These are phyloP conservation scores for Phytophthora sansomeana DNA, from an alignment of 352 stramenopile genomes.

Conservation along the genomic window DNA sequence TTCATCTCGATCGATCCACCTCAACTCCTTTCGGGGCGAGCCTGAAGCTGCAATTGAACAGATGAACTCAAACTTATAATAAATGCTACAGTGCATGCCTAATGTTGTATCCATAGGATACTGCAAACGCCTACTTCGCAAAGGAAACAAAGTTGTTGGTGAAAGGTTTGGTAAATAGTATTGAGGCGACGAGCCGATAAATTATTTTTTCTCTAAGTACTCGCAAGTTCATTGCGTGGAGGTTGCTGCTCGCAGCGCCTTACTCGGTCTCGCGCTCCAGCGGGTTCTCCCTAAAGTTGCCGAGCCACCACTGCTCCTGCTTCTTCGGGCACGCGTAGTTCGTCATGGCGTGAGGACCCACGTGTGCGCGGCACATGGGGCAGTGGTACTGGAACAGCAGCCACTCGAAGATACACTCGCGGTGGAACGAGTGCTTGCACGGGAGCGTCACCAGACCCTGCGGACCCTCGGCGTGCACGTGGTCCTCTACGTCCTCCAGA, in stretches of 20 bases:
- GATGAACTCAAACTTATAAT: too few species aligned
- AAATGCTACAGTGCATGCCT: too few species aligned
- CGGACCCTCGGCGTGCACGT: slow-evolving; percentile 28
- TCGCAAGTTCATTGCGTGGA: background rate
- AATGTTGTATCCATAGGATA: too few species aligned
- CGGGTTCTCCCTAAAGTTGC: slow-evolving; percentile 63
- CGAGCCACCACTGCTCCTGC: slow-evolving; percentile 71
- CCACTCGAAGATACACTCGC: slow-evolving; percentile 82
- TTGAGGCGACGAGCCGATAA: slow-evolving; percentile 20
- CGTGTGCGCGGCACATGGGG: slow-evolving; percentile 64
- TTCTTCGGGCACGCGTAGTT: slow-evolving; percentile 67
- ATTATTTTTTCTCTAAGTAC: slow-evolving; percentile 29
- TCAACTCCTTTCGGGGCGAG: too few species aligned
- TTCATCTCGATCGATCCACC: too few species aligned
- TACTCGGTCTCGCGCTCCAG: slow-evolving; percentile 36
- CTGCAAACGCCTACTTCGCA: too few species aligned
- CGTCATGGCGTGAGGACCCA: slow-evolving; percentile 63
- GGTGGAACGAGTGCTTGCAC: slow-evolving; percentile 79
- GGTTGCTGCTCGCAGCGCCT: background rate
- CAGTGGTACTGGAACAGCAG: slow-evolving; percentile 77
- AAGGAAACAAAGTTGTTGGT: too few species aligned
- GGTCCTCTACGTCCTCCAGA: slow-evolving; percentile 41
- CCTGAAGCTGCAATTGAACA: too few species aligned
- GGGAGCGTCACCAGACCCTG: slow-evolving; percentile 54
- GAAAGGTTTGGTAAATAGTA: background rate